A percentile compares a stretch with the other conserved stretches of the same genome.
These are phyloP conservation scores for Diaporthe sp. DNA, from an alignment of 2,329 filamentous ascomycete species.

Conservation along the genomic window DNA sequence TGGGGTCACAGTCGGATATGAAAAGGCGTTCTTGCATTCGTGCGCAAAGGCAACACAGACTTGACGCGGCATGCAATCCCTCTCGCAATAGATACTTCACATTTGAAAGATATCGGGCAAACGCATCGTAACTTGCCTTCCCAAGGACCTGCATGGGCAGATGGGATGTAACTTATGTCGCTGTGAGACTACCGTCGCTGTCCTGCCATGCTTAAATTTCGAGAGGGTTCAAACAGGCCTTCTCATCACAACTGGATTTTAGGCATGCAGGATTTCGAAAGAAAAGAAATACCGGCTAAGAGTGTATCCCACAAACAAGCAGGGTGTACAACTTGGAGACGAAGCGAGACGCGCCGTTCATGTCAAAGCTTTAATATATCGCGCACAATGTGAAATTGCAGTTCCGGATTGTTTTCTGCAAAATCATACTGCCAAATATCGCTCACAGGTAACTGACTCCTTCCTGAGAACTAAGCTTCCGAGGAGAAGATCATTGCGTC, in stretches of 20 bases:
- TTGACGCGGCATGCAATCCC: too few species aligned
- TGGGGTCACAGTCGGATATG: background rate
- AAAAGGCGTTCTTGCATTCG: background rate
- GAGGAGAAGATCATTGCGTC: background rate
- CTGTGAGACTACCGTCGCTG: background rate
- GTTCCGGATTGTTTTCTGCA: background rate
- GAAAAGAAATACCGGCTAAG: background rate
- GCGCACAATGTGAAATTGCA: background rate
- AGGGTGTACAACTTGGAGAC: background rate
- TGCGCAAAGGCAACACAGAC: too few species aligned
- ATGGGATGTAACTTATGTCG: too few species aligned
- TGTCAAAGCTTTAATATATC: background rate
- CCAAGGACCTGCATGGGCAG: too few species aligned
- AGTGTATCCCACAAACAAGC: background rate
- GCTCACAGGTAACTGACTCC: background rate
- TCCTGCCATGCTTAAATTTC: background rate
- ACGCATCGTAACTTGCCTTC: too few species aligned
- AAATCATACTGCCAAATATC: too few species aligned
- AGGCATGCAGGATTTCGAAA: background rate
- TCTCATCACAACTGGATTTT: background rate
- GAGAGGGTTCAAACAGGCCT: background rate
- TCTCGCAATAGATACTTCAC: too few species aligned
- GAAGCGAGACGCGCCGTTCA: background rate
- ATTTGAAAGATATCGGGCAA: too few species aligned
- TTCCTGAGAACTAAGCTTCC: background rate